Evolutionary conservation across 1,139 yeast species (phyloP).

Genomic region (Eremothecium sinecaudum): DNA sequence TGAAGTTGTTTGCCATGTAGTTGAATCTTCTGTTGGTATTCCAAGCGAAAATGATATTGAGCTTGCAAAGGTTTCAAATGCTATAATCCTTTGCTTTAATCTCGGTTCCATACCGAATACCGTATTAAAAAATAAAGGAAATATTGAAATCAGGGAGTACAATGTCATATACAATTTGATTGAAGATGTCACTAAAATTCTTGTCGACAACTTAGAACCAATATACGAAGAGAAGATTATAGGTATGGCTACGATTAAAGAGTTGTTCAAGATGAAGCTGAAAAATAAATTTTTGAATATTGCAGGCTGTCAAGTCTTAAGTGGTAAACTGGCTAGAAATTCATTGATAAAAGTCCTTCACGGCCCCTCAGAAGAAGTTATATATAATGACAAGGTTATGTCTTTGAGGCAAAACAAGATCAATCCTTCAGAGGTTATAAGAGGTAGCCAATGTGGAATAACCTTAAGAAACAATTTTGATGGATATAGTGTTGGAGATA

Average conservation of each 20-base stretch:
- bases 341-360: slow-evolving; percentile 59
- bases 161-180: slow-evolving; percentile 81
- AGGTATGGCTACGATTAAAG: slow-evolving; percentile 63
- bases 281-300: slow-evolving; percentile 46
- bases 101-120: slow-evolving; percentile 54
- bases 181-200: slow-evolving; percentile 65
- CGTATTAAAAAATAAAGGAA: slow-evolving; percentile 51
- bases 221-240: slow-evolving; percentile 55
- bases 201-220: slow-evolving; percentile 57
- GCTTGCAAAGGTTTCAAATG: slow-evolving; percentile 67
- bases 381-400: slow-evolving; percentile 61
- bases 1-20: slow-evolving; percentile 60
- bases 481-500: slow-evolving; percentile 65
- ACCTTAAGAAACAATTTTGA: slow-evolving; percentile 60
- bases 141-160: slow-evolving; percentile 55
- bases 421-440: slow-evolving; percentile 65
- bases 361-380: slow-evolving; percentile 35
- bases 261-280: slow-evolving; percentile 58
- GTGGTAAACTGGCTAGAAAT: slow-evolving; percentile 57
- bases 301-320: slow-evolving; percentile 83
- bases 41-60: slow-evolving; percentile 79
- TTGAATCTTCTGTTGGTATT: slow-evolving; percentile 72
- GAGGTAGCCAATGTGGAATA: slow-evolving; percentile 87
- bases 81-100: slow-evolving; percentile 72
- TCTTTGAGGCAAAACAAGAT: slow-evolving; percentile 79